These are phyloP conservation scores for Sporisorium reilianum DNA, from an alignment of 1,284 basidiomycete species.

Conservation along the genomic window DNA sequence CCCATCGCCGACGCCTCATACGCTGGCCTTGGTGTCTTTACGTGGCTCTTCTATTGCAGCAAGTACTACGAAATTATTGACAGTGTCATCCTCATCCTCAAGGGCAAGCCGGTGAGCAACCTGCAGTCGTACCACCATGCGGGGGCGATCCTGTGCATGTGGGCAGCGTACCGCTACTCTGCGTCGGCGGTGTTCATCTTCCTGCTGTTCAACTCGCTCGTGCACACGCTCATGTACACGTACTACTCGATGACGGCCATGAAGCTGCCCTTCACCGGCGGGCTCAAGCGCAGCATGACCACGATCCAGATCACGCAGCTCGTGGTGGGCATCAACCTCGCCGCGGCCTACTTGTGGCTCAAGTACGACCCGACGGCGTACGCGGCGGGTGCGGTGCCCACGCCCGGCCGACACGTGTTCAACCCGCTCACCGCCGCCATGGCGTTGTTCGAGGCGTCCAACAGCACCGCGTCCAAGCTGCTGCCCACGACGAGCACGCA, in stretches of 20 bases:
- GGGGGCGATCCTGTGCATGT: slow-evolving; percentile 68
- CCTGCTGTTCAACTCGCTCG: slow-evolving; percentile 53
- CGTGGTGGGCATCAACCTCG: slow-evolving; percentile 51
- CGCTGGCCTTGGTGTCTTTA: slow-evolving; percentile 56
- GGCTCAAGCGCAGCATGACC: slow-evolving; percentile 64
- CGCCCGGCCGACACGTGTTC: slow-evolving; percentile 35
- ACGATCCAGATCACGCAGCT: slow-evolving; percentile 65
- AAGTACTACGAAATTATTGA: slow-evolving; percentile 70
- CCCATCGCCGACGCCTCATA: slow-evolving; percentile 60
- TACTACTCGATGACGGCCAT: slow-evolving; percentile 67
- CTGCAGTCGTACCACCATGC: slow-evolving; percentile 63
- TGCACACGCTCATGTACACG: slow-evolving; percentile 60
- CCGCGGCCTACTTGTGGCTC: slow-evolving; percentile 43
- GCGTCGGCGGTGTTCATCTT: slow-evolving; percentile 56
- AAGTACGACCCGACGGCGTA: slow-evolving; percentile 46
- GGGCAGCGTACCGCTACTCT: slow-evolving; percentile 64
- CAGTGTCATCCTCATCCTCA: slow-evolving; percentile 68
- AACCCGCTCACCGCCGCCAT: slow-evolving; percentile 28
- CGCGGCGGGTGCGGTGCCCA: slow-evolving; percentile 38
- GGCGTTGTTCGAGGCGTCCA: slow-evolving; percentile 16
- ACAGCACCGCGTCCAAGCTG: slow-evolving; percentile 5
- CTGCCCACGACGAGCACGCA: slow-evolving; percentile 20
- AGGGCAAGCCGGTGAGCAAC: slow-evolving; percentile 68
- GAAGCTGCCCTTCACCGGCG: slow-evolving; percentile 64
- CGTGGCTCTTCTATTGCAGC: slow-evolving; percentile 68